Conservation (phyloP, 345 rosid genomes). For the Psidium guajava region DNA sequence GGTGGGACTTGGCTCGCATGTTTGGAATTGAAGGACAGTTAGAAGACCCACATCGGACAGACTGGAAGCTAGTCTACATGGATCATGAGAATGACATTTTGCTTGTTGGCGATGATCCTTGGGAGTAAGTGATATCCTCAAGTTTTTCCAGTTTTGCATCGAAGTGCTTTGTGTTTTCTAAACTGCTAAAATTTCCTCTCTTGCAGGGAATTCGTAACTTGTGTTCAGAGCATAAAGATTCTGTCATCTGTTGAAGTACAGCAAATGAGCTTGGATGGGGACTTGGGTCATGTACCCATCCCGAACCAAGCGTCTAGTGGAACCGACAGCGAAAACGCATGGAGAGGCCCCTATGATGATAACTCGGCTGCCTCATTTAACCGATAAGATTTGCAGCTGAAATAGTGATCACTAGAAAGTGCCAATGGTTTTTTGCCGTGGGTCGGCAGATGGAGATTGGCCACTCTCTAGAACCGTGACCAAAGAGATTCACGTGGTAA, state of each 20-base stretch:
- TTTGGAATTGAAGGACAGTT: conserved; percentile 95
- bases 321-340: conserved; percentile 76
- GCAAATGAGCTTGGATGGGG: conserved; percentile 93
- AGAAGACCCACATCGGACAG: conserved; percentile 84
- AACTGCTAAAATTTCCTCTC: conserved; percentile 1
- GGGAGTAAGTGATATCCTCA: conserved; percentile 63
- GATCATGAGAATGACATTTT: conserved; percentile 92
- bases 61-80: conserved; percentile 87
- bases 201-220: conserved; percentile 80
- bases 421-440: background rate
- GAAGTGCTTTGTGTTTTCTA: background rate
- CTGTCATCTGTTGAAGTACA: conserved; percentile 90
- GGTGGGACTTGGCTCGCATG: conserved; percentile 87
- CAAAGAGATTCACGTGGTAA: background rate
- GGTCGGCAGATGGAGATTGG: background rate
- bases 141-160: background rate
- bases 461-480: background rate
- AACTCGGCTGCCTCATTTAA: conserved; percentile 80
- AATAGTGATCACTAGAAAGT: background rate
- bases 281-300: conserved; percentile 57
- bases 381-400: conserved; percentile 21
- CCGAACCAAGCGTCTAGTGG: conserved; percentile 83
- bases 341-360: conserved; percentile 79
- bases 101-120: conserved; percentile 97
- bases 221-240: conserved; percentile 86